Evolutionary conservation across 768 basidiomycete species (phyloP).

Genomic region (Cystobasidium onofrii): DNA sequence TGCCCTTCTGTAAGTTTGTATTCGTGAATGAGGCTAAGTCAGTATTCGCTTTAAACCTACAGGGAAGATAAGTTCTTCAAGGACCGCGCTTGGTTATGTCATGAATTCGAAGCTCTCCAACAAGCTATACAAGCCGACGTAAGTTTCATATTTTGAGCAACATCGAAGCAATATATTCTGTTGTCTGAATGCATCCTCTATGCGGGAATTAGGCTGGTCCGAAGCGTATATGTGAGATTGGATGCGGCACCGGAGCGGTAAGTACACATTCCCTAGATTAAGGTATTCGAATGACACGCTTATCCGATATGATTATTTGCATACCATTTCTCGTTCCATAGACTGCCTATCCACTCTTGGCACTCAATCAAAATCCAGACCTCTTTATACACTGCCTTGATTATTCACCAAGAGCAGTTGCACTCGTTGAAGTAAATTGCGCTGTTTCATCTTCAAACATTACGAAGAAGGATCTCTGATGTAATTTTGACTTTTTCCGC

Average conservation of each 20-base stretch:
- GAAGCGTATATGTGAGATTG: conserved; percentile 71
- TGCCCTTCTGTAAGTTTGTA: no score
- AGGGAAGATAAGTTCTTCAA: conserved; percentile 74
- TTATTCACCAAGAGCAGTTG: conserved; percentile 78
- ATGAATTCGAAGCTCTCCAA: conserved; percentile 88
- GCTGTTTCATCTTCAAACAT: no score
- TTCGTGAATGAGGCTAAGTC: no score
- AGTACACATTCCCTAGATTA: no score
- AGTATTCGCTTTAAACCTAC: background rate
- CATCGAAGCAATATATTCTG: no score
- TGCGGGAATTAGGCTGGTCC: conserved; percentile 87
- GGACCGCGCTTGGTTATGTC: conserved; percentile 85
- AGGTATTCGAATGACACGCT: no score
- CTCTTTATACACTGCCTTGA: conserved; percentile 75
- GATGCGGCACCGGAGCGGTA: conserved; percentile 66
- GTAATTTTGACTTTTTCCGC: no score
- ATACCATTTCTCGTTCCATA: no score
- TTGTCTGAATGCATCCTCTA: no score
- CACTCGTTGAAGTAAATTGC: conserved; percentile 69
- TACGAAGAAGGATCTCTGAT: no score
- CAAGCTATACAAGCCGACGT: conserved; percentile 62
- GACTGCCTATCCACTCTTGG: conserved; percentile 56
- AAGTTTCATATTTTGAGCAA: conserved; percentile 9
- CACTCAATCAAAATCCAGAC: conserved; percentile 70
- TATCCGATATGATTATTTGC: no score